These are phyloP conservation scores for Cordyceps farinosa DNA, from an alignment of 2,329 filamentous ascomycete species.

Conservation along the genomic window DNA sequence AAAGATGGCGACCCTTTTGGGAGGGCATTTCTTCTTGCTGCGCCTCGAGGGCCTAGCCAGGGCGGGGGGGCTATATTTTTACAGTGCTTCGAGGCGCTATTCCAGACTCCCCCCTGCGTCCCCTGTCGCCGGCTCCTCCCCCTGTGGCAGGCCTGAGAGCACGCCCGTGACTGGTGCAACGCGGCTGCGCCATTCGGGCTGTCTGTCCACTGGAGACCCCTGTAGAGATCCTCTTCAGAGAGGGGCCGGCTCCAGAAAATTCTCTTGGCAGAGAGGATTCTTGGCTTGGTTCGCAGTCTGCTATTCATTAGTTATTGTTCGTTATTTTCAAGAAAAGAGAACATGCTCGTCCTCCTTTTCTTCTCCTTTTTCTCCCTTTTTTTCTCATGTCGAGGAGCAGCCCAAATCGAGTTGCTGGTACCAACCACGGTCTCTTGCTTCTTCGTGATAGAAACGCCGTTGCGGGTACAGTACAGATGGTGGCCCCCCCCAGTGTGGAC, in stretches of 20 bases:
- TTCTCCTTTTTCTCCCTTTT: too few relatives aligned
- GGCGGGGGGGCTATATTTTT: neutral
- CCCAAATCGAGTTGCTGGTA: too few relatives aligned
- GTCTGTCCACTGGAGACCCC: conserved; percentile 5
- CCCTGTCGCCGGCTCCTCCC: neutral
- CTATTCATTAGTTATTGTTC: too few relatives aligned
- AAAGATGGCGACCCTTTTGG: neutral
- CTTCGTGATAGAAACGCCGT: too few relatives aligned
- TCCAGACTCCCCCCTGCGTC: neutral
- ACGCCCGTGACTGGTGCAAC: neutral
- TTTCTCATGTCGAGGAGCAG: too few relatives aligned
- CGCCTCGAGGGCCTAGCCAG: neutral
- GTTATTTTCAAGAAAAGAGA: too few relatives aligned
- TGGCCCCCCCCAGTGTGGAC: too few relatives aligned
- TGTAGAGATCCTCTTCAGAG: neutral
- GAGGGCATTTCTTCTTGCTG: neutral
- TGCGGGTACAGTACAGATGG: too few relatives aligned
- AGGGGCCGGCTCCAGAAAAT: conserved; percentile 3
- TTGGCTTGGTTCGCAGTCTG: too few relatives aligned
- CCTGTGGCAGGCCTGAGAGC: neutral
- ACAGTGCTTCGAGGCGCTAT: neutral
- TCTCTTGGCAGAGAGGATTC: conserved; percentile 5
- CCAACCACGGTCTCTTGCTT: too few relatives aligned
- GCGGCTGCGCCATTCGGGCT: neutral
- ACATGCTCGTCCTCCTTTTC: too few relatives aligned